Base-by-base conservation (phyloP, 2,329 filamentous ascomycete genomes). In the Nigrospora oryzae region DNA sequence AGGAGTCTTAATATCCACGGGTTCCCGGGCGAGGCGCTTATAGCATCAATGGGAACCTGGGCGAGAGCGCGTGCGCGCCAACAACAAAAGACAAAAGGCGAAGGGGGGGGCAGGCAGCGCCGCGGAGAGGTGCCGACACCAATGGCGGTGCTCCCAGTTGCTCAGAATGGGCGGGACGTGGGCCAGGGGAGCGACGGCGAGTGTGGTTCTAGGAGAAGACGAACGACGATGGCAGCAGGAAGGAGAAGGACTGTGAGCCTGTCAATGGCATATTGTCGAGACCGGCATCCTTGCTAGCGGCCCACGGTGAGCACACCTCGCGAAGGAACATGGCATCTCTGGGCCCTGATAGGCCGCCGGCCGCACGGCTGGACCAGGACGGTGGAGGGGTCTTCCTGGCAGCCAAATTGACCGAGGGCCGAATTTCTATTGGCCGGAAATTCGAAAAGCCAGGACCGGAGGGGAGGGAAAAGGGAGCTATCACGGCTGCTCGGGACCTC, bases 171-270 rank as follows among this genome's bases (percentile, higher is more conserved):
- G 33, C 23, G 16, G 32, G 32, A 42, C 16, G 40, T 41, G 39
- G 39, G 31, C 38, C 8, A 34, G 28, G 23, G 36, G 41, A 39
- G 36, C 40, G 28, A 30, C 28, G 37, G 28, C 36, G 31, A 40
- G 28, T 36, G 36, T 43, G 42, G 40, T 44, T 40, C 44, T 39
- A 45, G 43, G 36, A 37, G 36, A 48, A 17, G 38, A 35, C 31
- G 31, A 30, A 19, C 32, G 42, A 35, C 31, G 16, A 36, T 36
- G 36, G 36, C 35, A 44, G 37, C 35, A 17, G 34, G 19, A 40
- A 36, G 19, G 42, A 37, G 39, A 36, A 42, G 34, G 34, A 45
- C 42, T 33, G 39, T 42, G 43, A 48, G 42, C 46, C 46, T 48
- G 42, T 48, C 42, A 40, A 43, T 48, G 46, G 38, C 36, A 37